Percentiles rank a stretch among this genome's conserved stretches.
Evolutionary conservation across 257 asterid species (phyloP).

Genomic region (Nicotiana benthamiana): DNA sequence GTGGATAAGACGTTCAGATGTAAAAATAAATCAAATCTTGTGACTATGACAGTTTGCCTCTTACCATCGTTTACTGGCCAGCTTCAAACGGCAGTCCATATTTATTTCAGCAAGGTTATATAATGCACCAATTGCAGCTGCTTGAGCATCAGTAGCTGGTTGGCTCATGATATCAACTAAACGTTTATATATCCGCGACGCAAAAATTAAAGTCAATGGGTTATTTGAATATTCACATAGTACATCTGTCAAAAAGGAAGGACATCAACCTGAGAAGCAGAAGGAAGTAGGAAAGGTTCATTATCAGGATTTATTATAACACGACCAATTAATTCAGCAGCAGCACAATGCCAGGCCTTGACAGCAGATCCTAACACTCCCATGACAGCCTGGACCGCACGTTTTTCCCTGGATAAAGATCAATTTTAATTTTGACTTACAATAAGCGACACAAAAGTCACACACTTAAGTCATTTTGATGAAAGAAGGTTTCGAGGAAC

Average conservation of each 20-base stretch:
- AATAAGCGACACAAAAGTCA: background rate
- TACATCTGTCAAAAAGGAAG: background rate
- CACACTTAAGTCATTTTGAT: constrained; percentile 71
- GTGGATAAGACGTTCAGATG: background rate
- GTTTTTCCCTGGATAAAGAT: constrained; percentile 49
- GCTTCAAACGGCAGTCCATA: constrained; percentile 88
- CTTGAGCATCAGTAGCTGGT: constrained; percentile 87
- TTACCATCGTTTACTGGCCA: constrained; percentile 89
- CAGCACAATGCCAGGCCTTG: constrained; percentile 91
- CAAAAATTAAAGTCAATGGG: background rate
- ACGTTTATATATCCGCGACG: constrained; percentile 65
- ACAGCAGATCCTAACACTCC: constrained; percentile 88
- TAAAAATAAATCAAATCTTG: background rate
- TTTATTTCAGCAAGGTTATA: constrained; percentile 87
- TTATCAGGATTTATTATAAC: constrained; percentile 90
- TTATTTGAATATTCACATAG: background rate
- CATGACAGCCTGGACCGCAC: constrained; percentile 83
- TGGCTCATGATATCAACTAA: constrained; percentile 83
- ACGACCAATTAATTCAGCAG: constrained; percentile 91
- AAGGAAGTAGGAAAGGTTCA: constrained; percentile 79
- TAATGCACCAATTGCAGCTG: constrained; percentile 91
- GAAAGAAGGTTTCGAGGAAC: constrained; percentile 79
- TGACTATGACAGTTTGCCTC: constrained; percentile 1
- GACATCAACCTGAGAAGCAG: constrained; percentile 63
- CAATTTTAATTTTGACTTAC: too few relatives aligned